A percentile compares a stretch with the other conserved stretches of the same genome.
Conservation (phyloP, 2,329 filamentous ascomycete genomes). For the Geosmithia morbida region DNA sequence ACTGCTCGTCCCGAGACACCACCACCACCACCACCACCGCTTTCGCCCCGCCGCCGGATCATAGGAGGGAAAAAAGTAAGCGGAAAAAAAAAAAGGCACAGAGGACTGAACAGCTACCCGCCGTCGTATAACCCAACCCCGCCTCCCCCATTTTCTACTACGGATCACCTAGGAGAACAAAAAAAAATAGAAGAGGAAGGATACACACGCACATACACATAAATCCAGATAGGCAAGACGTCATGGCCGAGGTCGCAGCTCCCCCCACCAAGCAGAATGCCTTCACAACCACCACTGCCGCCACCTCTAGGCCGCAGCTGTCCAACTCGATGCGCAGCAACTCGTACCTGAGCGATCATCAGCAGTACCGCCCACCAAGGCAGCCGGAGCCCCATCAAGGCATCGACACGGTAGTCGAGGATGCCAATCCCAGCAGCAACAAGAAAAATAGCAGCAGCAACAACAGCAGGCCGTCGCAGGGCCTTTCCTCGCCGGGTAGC, state of each 20-base stretch:
- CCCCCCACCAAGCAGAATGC: background rate
- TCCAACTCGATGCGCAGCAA: conserved; percentile 39
- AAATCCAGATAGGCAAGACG: background rate
- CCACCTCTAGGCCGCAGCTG: conserved; percentile 23
- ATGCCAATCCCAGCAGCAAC: conserved; percentile 21
- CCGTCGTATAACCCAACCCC: too few species aligned
- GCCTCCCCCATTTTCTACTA: too few species aligned
- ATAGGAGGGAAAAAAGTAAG: background rate
- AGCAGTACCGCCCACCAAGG: conserved; percentile 44
- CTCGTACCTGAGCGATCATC: conserved; percentile 48
- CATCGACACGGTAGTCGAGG: conserved; percentile 52
- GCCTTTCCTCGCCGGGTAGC: conserved; percentile 8
- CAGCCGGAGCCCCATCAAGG: conserved; percentile 41
- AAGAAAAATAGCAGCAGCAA: too few species aligned
- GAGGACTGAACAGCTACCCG: too few species aligned
- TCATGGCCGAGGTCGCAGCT: background rate
- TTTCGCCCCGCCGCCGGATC: background rate
- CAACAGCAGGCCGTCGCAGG: conserved; percentile 4
- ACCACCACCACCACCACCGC: background rate
- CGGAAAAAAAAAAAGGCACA: background rate
- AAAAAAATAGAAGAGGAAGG: background rate
- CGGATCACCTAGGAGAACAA: too few species aligned
- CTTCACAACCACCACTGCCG: background rate
- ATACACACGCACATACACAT: background rate
- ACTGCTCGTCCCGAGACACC: too few species aligned